Conservation (phyloP, 73 alveolate genomes). For the Uronychia setigera region DNA sequence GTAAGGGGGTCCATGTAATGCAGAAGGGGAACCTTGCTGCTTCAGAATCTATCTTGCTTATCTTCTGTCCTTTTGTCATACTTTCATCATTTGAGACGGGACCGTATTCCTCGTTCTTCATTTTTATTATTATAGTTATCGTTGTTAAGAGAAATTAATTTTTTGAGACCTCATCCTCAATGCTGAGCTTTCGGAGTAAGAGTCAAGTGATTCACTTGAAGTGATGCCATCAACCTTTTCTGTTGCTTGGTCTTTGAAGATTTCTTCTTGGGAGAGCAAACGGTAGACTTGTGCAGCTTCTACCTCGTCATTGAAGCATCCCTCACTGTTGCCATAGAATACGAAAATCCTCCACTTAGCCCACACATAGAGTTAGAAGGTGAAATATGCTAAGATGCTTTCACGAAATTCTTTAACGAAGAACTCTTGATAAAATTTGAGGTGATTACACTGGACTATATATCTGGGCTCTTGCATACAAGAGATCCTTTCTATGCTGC, state of each 20-base stretch:
- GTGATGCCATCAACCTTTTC: neutral
- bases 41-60: conserved; percentile 34
- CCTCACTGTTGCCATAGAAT: neutral
- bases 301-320: neutral
- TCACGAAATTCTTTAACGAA: neutral
- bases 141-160: neutral
- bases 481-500: neutral
- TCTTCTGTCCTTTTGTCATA: conserved; percentile 7
- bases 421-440: neutral
- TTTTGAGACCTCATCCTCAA: neutral
- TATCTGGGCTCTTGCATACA: neutral
- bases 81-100: conserved; percentile 9
- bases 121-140: no score
- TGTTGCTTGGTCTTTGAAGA: neutral
- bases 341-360: no score
- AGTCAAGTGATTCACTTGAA: neutral
- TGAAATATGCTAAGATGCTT: no score
- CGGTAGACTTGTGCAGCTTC: neutral
- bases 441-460: no score
- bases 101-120: neutral
- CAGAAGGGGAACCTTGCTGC: conserved; percentile 88
- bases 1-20: conserved; percentile 97
- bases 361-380: neutral
- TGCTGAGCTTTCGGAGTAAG: neutral
- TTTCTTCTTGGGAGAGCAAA: neutral